Base-by-base conservation (phyloP, 768 basidiomycete genomes). In the Pulveroboletus sp. region DNA sequence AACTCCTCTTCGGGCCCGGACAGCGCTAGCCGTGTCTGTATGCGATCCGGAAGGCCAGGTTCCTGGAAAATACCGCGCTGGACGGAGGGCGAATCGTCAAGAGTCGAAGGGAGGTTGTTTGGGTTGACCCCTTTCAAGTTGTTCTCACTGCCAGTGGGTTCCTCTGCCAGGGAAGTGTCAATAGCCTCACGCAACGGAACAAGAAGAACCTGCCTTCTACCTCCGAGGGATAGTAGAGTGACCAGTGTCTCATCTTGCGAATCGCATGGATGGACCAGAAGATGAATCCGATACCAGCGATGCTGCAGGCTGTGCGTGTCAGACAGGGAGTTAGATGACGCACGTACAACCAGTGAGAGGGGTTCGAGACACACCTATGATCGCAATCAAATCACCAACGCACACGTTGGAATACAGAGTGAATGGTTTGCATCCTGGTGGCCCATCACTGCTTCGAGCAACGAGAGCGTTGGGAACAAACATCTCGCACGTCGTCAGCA, bases 361-460 rank as follows among this genome's bases (percentile, higher is more conserved):
- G n/a, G 20, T 24, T 4, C 8, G 13, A 16, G 14, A 49, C 61
- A 3, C 27, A 58, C 64, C 64, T 8, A 64, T 3, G 33, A 66
- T 58, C 3, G 48, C 53, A 33, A 64, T 24, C 17, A 64, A 11
- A 45, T 64, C 59, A 0, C 64, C 62, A 4, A 64, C 14, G 14
- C 64, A 64, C 4, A 66, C 53, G 3, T 42, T 51, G 14, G 43
- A 50, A 0, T 43, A 14, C 21, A 53, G 1, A 1, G 49, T 43
- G 31, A 59, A 51, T 13, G 53, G 48, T 16, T 31, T 41, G 39
- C 64, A 64, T 1, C 24, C 10, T 2, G 36, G 40, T 20, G 56
- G 53, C 0, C 16, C 17, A 2, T 16, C 35, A 9, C 2, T 6
- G 0, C 6, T 12, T 27, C 50, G 40, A 39, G 44, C 33, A 35